Evolutionary conservation across 306 rosid species (phyloP), one percentile per base, ranked within the genome.

Genomic region (Cucumis melo): DNA sequence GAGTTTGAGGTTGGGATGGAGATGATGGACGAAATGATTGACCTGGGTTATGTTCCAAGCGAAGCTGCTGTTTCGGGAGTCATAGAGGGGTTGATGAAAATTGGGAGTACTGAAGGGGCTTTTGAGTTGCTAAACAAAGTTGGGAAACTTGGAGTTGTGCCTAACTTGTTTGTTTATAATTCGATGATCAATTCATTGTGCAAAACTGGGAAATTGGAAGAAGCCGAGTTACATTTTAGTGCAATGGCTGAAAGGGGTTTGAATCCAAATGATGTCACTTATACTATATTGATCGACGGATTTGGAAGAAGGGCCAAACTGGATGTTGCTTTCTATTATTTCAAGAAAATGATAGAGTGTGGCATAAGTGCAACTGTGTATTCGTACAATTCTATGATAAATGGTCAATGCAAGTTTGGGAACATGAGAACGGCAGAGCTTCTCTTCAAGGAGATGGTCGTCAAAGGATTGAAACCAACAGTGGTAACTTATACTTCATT

Each of bases 311-410:
- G 80, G 71, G 97, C 90, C 55, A 86, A 84, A 67, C 73, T 91
- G 79, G 94, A 85, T 78, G 84, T 78, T 80, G 98, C 97, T 42
- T 23, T 75, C 42, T 74, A 81, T 76, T 90, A 88, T 79, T 90
- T 93, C 78, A 70, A 78, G 75, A 88, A 81, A 82, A 90, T 93
- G 93, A 65, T 58, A 34, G 81, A 81, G 73, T 82, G 80, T 60
- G 86, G 96, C 57, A 79, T 86, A 79, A 77, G 57, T 80, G 85
- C 83, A 75, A 85, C 93, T 20, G 82, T 88, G 57, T 91, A 84
- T 82, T 85, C 96, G 17, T 93, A 90, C 84, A 93, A 90, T 81
- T 84, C 96, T 77, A 78, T 93, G 91, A 90, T 93, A 78, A 88
- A 81, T 68, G 97, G 97, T 27, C 86, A 88, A 56, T 91, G 96